Base-by-base conservation (phyloP, 306 rosid genomes). In the Cucurbita pepo region DNA sequence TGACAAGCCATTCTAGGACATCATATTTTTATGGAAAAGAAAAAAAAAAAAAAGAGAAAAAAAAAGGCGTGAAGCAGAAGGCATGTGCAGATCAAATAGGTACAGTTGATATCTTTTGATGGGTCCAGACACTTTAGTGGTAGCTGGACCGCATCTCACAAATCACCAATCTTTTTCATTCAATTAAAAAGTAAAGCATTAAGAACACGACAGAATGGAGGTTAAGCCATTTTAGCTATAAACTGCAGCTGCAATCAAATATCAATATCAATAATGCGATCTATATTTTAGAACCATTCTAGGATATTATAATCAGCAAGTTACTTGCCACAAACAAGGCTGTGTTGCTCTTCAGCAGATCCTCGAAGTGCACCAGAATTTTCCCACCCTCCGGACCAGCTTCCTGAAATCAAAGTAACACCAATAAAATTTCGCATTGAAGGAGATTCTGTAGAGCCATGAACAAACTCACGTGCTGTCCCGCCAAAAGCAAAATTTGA, bases 351-450 rank as follows among this genome's bases (percentile, higher is more conserved):
- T 94, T 94, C 78, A 90, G 85, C 76, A 94, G 84, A 57, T 94
- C 95, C 89, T 90, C 97, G 74, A 94, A 94, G 83, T 89, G 92
- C 85, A 87, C 83, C 82, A 87, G 96, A 87, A 90, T 89, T 81
- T 94, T 94, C 41, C 97, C 97, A 82, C 89, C 97, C 78, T 90
- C 96, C 0, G 91, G 92, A 74, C 90, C 91, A 58, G 95, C 98
- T 85, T 94, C 98, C 98, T 90, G 86, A 77, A 76, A 82, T 76
- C 47, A 72, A 74, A 72, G 47, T 43, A 44, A 65, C 18, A 73
- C 37, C 57, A 69, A 22, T 67, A 67, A 67, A 45, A 67, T 21
- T 67, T 67, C 7, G 12, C 19, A 22, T 14, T 14, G 56, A 21
- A 47, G 72, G 71, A 52, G 36, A 30, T 76, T 58, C 15, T 18